These are phyloP conservation scores for Paramecium tetraurelia DNA, from an alignment of 73 alveolate species.

Conservation along the genomic window DNA sequence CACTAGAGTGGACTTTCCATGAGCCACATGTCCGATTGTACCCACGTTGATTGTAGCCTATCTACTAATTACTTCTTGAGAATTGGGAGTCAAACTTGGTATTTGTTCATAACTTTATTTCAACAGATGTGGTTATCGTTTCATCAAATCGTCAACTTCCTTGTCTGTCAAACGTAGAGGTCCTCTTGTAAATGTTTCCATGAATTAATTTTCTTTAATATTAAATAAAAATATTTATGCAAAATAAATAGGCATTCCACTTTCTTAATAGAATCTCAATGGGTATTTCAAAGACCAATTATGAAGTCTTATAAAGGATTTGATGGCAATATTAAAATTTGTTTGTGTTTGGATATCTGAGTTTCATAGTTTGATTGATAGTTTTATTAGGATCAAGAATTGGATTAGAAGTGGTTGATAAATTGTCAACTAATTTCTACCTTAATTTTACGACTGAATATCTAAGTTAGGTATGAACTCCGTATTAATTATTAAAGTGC, in stretches of 20 bases:
- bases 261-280: neutral
- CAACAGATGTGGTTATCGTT: slow-evolving; percentile 7
- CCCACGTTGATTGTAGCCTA: slow-evolving; percentile 75
- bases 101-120: slow-evolving; percentile 53
- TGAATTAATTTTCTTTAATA: neutral
- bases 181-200: slow-evolving; percentile 6
- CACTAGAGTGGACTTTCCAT: slow-evolving; percentile 99
- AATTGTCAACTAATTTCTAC: neutral
- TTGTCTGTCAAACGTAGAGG: slow-evolving; percentile 1
- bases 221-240: neutral
- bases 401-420: neutral
- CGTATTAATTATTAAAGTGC: neutral
- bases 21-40: slow-evolving; percentile 99
- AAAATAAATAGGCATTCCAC: neutral
- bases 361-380: too few relatives aligned
- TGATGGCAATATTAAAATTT: neutral
- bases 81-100: slow-evolving; percentile 48
- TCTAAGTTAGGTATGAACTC: neutral
- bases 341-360: too few relatives aligned
- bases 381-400: too few relatives aligned
- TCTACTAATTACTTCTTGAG: slow-evolving; percentile 59
- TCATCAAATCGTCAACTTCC: slow-evolving; percentile 54
- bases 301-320: too few relatives aligned
- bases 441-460: neutral
- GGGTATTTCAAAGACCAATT: too few relatives aligned